Conservation (phyloP, 1,139 yeast species). For the Saccharomyces hybrid region DNA sequence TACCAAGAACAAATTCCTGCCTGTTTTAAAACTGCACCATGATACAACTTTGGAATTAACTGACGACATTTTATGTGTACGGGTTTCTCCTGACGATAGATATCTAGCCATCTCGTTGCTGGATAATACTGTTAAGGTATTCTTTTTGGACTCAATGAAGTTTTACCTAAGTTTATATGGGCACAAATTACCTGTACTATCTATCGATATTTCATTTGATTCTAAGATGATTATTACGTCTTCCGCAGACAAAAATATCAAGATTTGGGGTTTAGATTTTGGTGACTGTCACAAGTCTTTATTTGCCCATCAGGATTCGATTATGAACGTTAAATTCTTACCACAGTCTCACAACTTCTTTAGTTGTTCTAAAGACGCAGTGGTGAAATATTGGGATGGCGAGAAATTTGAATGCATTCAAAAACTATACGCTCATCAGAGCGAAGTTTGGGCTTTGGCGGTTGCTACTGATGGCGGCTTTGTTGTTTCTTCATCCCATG, state of each 20-base stretch:
- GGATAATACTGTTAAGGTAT: conserved; percentile 91
- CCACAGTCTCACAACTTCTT: conserved; percentile 84
- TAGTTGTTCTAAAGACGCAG: conserved; percentile 83
- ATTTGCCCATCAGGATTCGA: conserved; percentile 94
- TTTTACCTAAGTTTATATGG: conserved; percentile 87
- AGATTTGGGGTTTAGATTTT: conserved; percentile 97
- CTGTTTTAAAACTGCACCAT: conserved; percentile 58
- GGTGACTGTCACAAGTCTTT: conserved; percentile 98
- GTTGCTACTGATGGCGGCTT: conserved; percentile 65
- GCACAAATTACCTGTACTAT: conserved; percentile 86
- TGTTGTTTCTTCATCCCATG: conserved; percentile 86
- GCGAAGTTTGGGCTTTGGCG: conserved; percentile 89
- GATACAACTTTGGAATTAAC: conserved; percentile 73
- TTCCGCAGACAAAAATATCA: conserved; percentile 94
- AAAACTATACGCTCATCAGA: conserved; percentile 77
- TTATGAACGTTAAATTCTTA: conserved; percentile 78
- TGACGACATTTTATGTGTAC: conserved; percentile 79
- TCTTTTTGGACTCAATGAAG: conserved; percentile 78
- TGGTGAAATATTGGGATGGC: conserved; percentile 96
- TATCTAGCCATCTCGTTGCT: conserved; percentile 76
- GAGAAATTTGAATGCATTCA: conserved; percentile 93
- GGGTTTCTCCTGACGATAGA: conserved; percentile 74
- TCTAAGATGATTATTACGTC: conserved; percentile 83
- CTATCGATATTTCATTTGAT: conserved; percentile 84
- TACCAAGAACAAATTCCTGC: conserved; percentile 42